Percentiles rank a stretch among this genome's conserved stretches.
phyloP scores from a whole-genome alignment of 139 green algal genomes.

The Edaphochlamys debaryana region DNA sequence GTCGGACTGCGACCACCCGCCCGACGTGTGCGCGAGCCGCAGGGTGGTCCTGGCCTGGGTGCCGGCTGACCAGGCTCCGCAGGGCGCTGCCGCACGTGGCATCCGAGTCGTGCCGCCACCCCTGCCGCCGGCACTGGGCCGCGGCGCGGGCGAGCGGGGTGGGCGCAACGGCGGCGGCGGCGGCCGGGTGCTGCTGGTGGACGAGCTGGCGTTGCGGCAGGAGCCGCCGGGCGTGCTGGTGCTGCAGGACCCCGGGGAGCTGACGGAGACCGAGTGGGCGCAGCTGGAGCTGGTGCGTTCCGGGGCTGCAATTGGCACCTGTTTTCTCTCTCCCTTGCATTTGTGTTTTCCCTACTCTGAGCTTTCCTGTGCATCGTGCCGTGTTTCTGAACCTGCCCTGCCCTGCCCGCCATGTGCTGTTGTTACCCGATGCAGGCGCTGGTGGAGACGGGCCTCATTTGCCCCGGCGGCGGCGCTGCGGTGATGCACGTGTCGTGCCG shows the following conservation, averaged over 20 bases:
- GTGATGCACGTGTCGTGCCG: conserved; percentile 61
- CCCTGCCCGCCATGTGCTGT: too few species aligned
- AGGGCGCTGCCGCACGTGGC: conserved; percentile 10
- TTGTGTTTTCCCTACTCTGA: too few species aligned
- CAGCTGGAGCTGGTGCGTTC: conserved; percentile 51
- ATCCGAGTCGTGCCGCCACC: not conserved
- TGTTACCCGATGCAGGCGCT: too few species aligned
- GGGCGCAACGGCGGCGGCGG: not conserved
- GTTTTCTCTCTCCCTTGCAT: too few species aligned
- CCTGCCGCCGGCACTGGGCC: not conserved
- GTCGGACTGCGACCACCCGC: conserved; percentile 78
- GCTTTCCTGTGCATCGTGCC: too few species aligned
- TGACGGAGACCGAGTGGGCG: conserved; percentile 36
- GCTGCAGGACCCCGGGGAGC: conserved; percentile 61
- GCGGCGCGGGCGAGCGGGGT: not conserved
- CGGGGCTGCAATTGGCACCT: not conserved
- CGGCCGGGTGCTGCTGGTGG: conserved; percentile 58
- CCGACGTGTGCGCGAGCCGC: conserved; percentile 48
- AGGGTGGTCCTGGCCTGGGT: conserved; percentile 27
- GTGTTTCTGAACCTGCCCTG: too few species aligned
- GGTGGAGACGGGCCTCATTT: conserved; percentile 13
- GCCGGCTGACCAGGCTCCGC: conserved; percentile 13
- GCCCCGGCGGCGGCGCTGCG: not conserved
- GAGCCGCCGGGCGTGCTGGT: conserved; percentile 79
- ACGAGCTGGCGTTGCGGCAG: conserved; percentile 73